These are phyloP conservation scores for Myriosclerotinia duriaeana DNA, from an alignment of 2,329 filamentous ascomycete species.

Conservation along the genomic window DNA sequence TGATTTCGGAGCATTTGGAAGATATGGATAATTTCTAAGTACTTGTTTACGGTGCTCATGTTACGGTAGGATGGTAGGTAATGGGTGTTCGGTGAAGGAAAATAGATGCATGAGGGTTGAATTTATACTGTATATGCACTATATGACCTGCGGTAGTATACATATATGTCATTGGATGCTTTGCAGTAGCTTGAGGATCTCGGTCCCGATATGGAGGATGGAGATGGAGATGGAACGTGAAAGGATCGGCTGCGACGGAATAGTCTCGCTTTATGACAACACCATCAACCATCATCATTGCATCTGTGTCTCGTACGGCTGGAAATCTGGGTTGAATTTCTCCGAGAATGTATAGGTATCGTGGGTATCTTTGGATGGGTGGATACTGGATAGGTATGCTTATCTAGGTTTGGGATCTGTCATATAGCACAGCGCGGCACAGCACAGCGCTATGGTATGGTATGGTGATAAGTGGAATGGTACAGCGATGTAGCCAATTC, in stretches of 20 bases:
- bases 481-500: not conserved
- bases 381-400: constrained; percentile 2
- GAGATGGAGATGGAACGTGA: not conserved
- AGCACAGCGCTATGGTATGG: not conserved
- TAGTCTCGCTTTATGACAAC: not conserved
- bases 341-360: constrained; percentile 16
- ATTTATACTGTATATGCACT: not conserved
- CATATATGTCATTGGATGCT: constrained; percentile 2
- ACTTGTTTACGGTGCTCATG: not conserved
- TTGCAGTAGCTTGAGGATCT: constrained; percentile 11
- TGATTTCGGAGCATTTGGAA: constrained; percentile 12
- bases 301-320: constrained; percentile 9
- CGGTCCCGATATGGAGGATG: not conserved
- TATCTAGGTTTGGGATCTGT: constrained; percentile 18
- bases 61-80: not conserved
- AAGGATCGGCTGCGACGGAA: not conserved
- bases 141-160: constrained; percentile 1
- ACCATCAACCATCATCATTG: not conserved
- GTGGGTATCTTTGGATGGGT: constrained; percentile 1
- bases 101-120: not conserved
- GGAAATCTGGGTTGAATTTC: constrained; percentile 22
- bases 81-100: not conserved
- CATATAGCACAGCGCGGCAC: constrained; percentile 5
- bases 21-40: not conserved
- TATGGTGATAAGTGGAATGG: not conserved